These are phyloP conservation scores for Exophiala spinifera DNA, from an alignment of 2,329 filamentous ascomycete genomes.

Conservation along the genomic window DNA sequence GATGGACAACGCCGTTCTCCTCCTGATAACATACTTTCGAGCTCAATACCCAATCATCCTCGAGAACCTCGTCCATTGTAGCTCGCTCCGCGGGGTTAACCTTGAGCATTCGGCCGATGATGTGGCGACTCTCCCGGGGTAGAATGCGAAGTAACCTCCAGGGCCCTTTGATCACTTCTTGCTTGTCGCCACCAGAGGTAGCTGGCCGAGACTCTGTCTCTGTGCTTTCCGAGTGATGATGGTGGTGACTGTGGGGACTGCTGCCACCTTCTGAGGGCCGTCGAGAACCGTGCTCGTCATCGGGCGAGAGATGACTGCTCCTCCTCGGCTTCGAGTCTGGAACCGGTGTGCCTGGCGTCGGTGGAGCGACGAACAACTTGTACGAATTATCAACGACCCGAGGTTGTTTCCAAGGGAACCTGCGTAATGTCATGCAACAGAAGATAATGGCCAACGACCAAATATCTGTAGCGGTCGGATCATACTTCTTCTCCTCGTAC, in stretches of 20 bases:
- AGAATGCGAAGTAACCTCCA: constrained; percentile 85
- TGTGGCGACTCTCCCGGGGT: constrained; percentile 82
- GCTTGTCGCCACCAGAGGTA: constrained; percentile 48
- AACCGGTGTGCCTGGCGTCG: constrained; percentile 64
- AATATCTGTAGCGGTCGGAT: constrained; percentile 89
- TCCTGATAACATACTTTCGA: constrained; percentile 80
- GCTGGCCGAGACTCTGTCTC: constrained; percentile 17
- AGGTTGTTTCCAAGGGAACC: constrained; percentile 97
- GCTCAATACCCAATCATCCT: constrained; percentile 85
- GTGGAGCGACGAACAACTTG: constrained; percentile 83
- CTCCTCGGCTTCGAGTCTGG: constrained; percentile 40
- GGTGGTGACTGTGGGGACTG: constrained; percentile 24
- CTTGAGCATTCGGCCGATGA: constrained; percentile 89
- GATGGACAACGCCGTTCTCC: constrained; percentile 67
- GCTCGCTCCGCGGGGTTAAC: constrained; percentile 80
- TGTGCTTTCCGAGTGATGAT: constrained; percentile 18
- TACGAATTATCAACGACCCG: constrained; percentile 90
- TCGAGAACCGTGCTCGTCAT: constrained; percentile 14
- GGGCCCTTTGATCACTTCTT: constrained; percentile 83
- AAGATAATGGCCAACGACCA: constrained; percentile 99
- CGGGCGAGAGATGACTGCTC: constrained; percentile 19
- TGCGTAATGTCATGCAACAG: constrained; percentile 93
- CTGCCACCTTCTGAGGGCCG: constrained; percentile 11
- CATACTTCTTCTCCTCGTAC: constrained; percentile 89
- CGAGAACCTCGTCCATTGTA: constrained; percentile 78